Evolutionary conservation across 768 basidiomycete species (phyloP).

Genomic region (Russula earlei): DNA sequence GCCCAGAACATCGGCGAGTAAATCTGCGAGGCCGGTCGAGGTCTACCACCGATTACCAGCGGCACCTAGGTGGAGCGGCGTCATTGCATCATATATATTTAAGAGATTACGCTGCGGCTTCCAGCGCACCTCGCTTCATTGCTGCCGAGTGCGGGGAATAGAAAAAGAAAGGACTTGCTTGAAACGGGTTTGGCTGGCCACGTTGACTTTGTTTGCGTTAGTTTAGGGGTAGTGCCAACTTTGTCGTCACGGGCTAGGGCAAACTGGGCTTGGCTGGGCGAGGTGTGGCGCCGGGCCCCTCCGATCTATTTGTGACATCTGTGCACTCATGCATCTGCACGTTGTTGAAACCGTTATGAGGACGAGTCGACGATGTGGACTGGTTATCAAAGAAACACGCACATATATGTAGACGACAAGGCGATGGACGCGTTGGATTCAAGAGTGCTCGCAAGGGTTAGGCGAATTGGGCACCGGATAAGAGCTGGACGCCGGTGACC

Average conservation of each 20-base stretch:
- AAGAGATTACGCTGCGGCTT: background rate
- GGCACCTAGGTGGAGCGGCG: background rate
- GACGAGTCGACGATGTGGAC: background rate
- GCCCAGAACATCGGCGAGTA: background rate
- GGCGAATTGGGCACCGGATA: background rate
- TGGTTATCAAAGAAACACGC: background rate
- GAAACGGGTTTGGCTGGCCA: background rate
- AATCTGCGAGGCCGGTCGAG: background rate
- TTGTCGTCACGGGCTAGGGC: constrained; percentile 6
- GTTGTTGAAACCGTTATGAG: constrained; percentile 1
- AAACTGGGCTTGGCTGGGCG: constrained; percentile 1
- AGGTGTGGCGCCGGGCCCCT: constrained; percentile 4
- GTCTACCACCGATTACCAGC: background rate
- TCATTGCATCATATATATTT: constrained; percentile 4
- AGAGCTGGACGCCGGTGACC: background rate
- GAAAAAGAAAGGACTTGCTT: background rate
- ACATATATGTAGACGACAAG: background rate
- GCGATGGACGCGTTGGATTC: background rate
- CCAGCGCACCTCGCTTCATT: background rate
- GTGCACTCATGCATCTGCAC: background rate
- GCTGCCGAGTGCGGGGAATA: background rate
- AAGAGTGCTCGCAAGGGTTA: background rate
- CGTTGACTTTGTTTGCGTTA: background rate
- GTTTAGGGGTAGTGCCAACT: background rate
- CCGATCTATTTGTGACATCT: background rate